Evolutionary conservation across 441 rosid species (phyloP).

Genomic region (Euphorbia celastroides): DNA sequence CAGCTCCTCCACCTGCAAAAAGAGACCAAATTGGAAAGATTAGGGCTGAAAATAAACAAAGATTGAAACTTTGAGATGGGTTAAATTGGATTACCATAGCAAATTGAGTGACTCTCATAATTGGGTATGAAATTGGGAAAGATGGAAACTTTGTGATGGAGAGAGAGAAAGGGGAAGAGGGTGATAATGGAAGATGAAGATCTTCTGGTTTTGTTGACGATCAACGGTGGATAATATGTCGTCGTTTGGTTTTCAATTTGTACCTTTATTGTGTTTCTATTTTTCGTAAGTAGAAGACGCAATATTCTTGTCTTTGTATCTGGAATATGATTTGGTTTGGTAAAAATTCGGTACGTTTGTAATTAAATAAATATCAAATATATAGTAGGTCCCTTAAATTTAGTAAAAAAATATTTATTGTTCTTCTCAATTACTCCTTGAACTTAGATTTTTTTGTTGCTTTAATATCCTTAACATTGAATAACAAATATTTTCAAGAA

Average conservation of each 20-base stretch:
- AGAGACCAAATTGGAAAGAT: not conserved
- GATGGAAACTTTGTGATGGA: not conserved
- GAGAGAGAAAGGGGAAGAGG: not conserved
- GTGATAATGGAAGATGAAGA: not conserved
- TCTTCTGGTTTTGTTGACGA: not conserved
- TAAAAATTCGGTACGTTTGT: too few relatives aligned
- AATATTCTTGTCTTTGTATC: too few relatives aligned
- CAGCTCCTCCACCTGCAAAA: conserved; percentile 62
- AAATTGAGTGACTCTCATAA: conserved; percentile 26
- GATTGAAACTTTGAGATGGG: not conserved
- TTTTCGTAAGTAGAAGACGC: too few relatives aligned
- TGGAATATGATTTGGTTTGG: too few relatives aligned
- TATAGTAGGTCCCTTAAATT: too few relatives aligned
- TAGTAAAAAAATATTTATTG: too few relatives aligned
- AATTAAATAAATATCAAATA: too few relatives aligned
- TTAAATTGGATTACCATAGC: conserved; percentile 23
- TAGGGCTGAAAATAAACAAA: not conserved
- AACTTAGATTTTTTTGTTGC: too few relatives aligned
- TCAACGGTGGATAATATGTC: not conserved
- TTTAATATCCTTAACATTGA: too few relatives aligned
- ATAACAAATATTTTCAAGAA: too few relatives aligned
- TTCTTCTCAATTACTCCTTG: too few relatives aligned
- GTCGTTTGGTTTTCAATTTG: conserved; percentile 2
- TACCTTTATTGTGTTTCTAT: too few relatives aligned
- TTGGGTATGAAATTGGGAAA: not conserved